Evolutionary conservation across 345 rosid species (phyloP).

Genomic region (Orychophragmus violaceus): DNA sequence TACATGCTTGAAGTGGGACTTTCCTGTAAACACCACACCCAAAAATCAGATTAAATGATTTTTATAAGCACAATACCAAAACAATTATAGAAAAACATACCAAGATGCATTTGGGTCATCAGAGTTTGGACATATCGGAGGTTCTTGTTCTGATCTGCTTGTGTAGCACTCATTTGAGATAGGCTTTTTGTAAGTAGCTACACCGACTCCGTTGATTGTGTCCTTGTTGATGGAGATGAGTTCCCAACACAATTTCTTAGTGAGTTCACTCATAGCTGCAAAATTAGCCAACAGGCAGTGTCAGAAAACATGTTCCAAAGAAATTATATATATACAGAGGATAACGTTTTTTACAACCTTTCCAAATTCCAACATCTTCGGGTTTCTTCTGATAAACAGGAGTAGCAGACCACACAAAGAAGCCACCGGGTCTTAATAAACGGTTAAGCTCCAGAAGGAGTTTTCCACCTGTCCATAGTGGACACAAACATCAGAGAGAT

Average conservation of each 20-base stretch:
- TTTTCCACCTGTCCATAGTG: slow-evolving; percentile 60
- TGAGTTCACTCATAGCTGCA: slow-evolving; percentile 81
- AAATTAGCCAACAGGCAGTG: slow-evolving; percentile 18
- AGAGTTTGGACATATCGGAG: slow-evolving; percentile 65
- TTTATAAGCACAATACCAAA: not conserved
- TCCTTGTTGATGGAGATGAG: slow-evolving; percentile 68
- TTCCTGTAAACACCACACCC: slow-evolving; percentile 44
- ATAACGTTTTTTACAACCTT: slow-evolving; percentile 41
- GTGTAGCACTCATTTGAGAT: slow-evolving; percentile 71
- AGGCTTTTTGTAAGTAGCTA: slow-evolving; percentile 81
- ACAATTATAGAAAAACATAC: slow-evolving; percentile 30
- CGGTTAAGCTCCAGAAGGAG: slow-evolving; percentile 91
- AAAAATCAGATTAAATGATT: too few species aligned
- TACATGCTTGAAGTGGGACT: slow-evolving; percentile 81
- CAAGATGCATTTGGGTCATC: slow-evolving; percentile 96
- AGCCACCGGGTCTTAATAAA: slow-evolving; percentile 77
- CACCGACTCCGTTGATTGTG: slow-evolving; percentile 60
- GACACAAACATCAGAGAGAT: not conserved
- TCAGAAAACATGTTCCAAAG: slow-evolving; percentile 21
- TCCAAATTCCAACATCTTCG: slow-evolving; percentile 88
- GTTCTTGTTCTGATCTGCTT: slow-evolving; percentile 57
- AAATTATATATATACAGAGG: not conserved
- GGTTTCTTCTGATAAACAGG: slow-evolving; percentile 78
- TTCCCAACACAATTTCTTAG: slow-evolving; percentile 88
- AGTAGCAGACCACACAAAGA: slow-evolving; percentile 97